These are phyloP conservation scores for Lipomyces yarrowii DNA, from an alignment of 1,139 yeast species.

Conservation along the genomic window DNA sequence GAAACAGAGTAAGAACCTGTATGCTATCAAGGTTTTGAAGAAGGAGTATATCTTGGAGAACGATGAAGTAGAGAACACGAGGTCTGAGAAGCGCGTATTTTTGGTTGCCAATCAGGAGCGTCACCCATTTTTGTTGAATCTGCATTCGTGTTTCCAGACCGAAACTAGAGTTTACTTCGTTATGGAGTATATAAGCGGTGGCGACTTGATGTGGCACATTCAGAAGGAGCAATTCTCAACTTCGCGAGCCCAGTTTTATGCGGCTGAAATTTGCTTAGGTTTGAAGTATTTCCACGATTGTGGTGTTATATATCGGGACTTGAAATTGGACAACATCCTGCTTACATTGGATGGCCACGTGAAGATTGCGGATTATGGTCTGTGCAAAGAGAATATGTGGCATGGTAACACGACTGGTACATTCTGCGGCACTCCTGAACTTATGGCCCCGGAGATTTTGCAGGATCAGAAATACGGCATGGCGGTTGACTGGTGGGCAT, in stretches of 20 bases:
- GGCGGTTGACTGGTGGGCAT: conserved; percentile 99
- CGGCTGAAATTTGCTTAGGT: conserved; percentile 91
- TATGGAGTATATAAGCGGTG: conserved; percentile 97
- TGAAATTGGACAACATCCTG: conserved; percentile 90
- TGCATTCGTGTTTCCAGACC: conserved; percentile 96
- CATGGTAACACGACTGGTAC: conserved; percentile 88
- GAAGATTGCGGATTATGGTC: conserved; percentile 94
- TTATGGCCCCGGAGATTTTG: conserved; percentile 98
- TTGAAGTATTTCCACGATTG: conserved; percentile 92
- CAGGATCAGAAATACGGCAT: conserved; percentile 90
- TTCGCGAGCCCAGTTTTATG: conserved; percentile 92
- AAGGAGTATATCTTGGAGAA: conserved; percentile 93
- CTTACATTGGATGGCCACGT: conserved; percentile 92
- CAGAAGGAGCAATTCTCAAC: conserved; percentile 89
- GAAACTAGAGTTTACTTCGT: conserved; percentile 96
- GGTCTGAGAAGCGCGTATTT: conserved; percentile 90
- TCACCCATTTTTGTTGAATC: conserved; percentile 89
- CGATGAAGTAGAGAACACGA: conserved; percentile 93
- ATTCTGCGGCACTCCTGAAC: conserved; percentile 98
- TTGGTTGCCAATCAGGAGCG: conserved; percentile 84
- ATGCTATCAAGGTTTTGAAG: conserved; percentile 94
- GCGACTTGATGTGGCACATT: conserved; percentile 99
- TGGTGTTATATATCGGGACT: conserved; percentile 94
- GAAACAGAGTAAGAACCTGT: conserved; percentile 65
- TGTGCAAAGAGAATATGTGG: conserved; percentile 97